Conservation (phyloP, 257 asterid species). For the Forsythia viridissima region DNA sequence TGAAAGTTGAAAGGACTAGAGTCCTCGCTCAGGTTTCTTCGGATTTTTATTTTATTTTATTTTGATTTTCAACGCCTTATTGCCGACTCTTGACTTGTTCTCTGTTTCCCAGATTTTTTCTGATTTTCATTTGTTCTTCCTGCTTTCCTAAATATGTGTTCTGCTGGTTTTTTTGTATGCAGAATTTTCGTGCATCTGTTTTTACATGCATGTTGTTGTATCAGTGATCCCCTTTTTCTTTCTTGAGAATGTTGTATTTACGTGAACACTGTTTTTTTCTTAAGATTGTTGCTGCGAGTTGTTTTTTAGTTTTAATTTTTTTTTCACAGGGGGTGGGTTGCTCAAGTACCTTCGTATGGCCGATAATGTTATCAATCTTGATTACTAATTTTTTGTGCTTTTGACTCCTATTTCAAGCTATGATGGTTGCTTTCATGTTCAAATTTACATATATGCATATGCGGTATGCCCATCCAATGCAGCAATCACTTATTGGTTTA, state of each 20-base stretch:
- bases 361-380: neutral
- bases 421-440: neutral
- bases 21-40: conserved; percentile 79
- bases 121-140: neutral
- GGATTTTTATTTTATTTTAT: neutral
- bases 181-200: too few species aligned
- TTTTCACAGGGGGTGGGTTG: too few species aligned
- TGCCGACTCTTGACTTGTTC: neutral
- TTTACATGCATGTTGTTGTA: too few species aligned
- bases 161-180: neutral
- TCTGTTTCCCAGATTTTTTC: neutral
- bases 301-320: too few species aligned
- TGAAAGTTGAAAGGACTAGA: conserved; percentile 70
- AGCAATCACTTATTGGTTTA: neutral
- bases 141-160: too few species aligned
- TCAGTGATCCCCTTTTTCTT: too few species aligned
- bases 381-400: too few species aligned
- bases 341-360: too few species aligned
- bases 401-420: neutral
- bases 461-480: neutral
- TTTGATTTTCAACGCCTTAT: neutral
- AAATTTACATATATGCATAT: neutral
- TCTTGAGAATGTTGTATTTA: too few species aligned
- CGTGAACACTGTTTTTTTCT: too few species aligned
- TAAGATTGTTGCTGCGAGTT: too few species aligned